Evolutionary conservation across 2,329 filamentous ascomycete species (phyloP).

Genomic region (Xylaria sp.): DNA sequence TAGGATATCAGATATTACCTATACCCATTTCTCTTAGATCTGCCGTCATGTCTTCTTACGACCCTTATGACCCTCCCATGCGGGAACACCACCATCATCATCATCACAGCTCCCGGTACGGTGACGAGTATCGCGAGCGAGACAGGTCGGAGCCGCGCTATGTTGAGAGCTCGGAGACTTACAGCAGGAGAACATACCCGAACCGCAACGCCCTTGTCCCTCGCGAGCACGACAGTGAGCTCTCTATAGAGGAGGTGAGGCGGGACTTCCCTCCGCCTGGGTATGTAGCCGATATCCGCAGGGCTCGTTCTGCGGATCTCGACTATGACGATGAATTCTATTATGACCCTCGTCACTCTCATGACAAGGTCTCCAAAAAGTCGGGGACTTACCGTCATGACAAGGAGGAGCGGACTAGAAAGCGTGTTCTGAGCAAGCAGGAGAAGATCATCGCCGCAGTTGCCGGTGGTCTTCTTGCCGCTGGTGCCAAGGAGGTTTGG

Average conservation of each 20-base stretch:
- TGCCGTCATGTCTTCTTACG: constrained; percentile 45
- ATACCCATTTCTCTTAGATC: no score
- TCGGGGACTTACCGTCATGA: constrained; percentile 50
- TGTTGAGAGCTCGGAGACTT: constrained; percentile 46
- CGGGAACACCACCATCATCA: constrained; percentile 37
- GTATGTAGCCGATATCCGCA: constrained; percentile 47
- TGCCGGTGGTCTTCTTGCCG: constrained; percentile 58
- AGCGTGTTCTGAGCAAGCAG: constrained; percentile 53
- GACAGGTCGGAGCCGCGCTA: constrained; percentile 50
- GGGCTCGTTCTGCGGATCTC: constrained; percentile 60
- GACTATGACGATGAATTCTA: constrained; percentile 51
- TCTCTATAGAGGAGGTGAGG: constrained; percentile 74
- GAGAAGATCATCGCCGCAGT: constrained; percentile 64
- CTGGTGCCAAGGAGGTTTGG: constrained; percentile 61
- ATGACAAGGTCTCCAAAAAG: constrained; percentile 37
- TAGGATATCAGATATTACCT: no score
- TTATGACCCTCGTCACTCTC: constrained; percentile 41
- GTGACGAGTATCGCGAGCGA: constrained; percentile 40
- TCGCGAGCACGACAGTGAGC: constrained; percentile 61
- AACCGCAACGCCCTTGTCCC: constrained; percentile 49
- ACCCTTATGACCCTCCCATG: constrained; percentile 45
- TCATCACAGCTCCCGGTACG: constrained; percentile 35
- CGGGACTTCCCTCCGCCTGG: constrained; percentile 77
- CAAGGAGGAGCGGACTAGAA: constrained; percentile 51
- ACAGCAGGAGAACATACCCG: constrained; percentile 38